Evolutionary conservation across 2,329 filamentous ascomycete genomes (phyloP).

Genomic region (Cordyceps javanica): DNA sequence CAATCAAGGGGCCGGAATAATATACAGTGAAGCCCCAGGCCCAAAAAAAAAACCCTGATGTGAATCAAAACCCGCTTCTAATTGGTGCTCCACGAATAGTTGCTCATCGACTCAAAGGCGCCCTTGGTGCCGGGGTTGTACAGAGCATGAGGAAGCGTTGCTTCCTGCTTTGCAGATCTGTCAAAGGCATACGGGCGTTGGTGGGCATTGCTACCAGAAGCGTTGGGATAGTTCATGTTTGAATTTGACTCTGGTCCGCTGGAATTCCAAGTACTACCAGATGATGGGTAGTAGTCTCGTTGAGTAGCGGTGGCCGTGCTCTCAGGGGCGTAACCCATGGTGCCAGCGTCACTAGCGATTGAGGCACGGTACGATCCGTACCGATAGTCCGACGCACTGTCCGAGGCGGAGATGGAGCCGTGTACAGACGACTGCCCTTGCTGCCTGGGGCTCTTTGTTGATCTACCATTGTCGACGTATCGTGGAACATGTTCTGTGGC

Average conservation of each 20-base stretch:
- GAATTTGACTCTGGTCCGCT: slow-evolving; percentile 41
- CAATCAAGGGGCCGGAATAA: background rate
- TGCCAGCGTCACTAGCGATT: slow-evolving; percentile 27
- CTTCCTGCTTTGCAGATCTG: slow-evolving; percentile 28
- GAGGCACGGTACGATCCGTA: slow-evolving; percentile 41
- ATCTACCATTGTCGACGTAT: slow-evolving; percentile 52
- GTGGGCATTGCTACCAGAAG: slow-evolving; percentile 20
- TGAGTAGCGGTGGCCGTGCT: slow-evolving; percentile 19
- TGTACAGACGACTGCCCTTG: slow-evolving; percentile 48
- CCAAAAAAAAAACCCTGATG: slow-evolving; percentile 4
- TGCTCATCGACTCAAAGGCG: slow-evolving; percentile 45
- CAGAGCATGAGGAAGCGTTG: slow-evolving; percentile 29
- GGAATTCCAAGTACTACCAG: slow-evolving; percentile 45
- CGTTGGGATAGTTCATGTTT: slow-evolving; percentile 37
- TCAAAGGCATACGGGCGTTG: slow-evolving; percentile 45
- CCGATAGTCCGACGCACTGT: slow-evolving; percentile 48
- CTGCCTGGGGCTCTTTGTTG: slow-evolving; percentile 51
- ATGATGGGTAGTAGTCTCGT: slow-evolving; percentile 47
- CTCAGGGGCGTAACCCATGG: slow-evolving; percentile 26
- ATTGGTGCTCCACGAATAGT: slow-evolving; percentile 53
- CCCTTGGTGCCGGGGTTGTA: slow-evolving; percentile 35
- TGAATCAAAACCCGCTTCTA: slow-evolving; percentile 19
- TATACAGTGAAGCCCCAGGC: slow-evolving; percentile 12
- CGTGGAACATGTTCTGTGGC: slow-evolving; percentile 44
- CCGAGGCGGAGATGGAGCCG: slow-evolving; percentile 42